Base-by-base conservation (phyloP, 352 stramenopile species). In the Poterioochromonas sp. region DNA sequence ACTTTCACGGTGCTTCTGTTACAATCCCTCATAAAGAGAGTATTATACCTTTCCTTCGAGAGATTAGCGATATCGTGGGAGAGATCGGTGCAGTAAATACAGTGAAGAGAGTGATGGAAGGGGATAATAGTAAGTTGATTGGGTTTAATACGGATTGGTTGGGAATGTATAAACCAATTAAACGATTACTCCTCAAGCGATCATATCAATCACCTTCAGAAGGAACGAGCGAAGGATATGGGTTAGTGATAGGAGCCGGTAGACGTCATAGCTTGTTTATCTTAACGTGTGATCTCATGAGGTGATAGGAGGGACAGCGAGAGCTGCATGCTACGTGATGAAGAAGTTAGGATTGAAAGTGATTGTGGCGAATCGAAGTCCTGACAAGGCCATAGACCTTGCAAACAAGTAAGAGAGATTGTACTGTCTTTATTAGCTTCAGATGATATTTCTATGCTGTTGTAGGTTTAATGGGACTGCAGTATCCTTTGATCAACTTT, bases 41-140 rank as follows among this genome's bases (percentile, higher is more conserved):
- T 64, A 92, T 98, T 77, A 95, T 98, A 81, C 84, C 86, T 15
- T 89, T 95, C 77, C 79, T 99, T 58, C 87, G 98, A 82, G 86
- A 93, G 39, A 84, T 98, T 60, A 95, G 89, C 32, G 86, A 93
- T 63, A 90, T 93, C n/a, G 95, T 93, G 0, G 84, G 86, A 54
- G 85, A 86, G n/a, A 99, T 99, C 81, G 95, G 95, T n/a, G 96
- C 94, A 49, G 94, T 99, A 47, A 99, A 99, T 86, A 99, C 95
- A 15, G 84, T 99, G 37, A 86, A 97, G 26, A 87, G 5, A 20
- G 3, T 26, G 26, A 32, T 49, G 26, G 65, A 74, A n/a, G 65
- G 29, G n/a, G 22, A 74, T 15, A 1, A 11, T 20, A 15, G 2
- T 5, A 53, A 40, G 12, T 85, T 93, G 26, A 84, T 88, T 60